A percentile compares a stretch with the other conserved stretches of the same genome.
Evolutionary conservation across 768 basidiomycete genomes (phyloP).

Genomic region (Coprinopsis sp.): DNA sequence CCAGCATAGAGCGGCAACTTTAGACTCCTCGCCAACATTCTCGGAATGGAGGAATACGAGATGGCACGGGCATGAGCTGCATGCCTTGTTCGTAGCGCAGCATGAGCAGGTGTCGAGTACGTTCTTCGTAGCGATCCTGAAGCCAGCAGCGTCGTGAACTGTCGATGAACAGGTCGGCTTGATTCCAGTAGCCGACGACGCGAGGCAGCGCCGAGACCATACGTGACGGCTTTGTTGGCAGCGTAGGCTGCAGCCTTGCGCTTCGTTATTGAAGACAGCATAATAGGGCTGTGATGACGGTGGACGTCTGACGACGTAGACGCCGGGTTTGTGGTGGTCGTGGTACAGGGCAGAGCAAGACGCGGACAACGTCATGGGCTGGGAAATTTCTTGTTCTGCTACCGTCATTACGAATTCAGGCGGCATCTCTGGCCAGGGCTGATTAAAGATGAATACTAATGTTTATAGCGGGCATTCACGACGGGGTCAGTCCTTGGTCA

Average conservation of each 20-base stretch:
- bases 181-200: constrained; percentile 23
- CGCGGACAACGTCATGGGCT: no score
- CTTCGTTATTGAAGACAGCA: constrained; percentile 43
- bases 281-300: constrained; percentile 14
- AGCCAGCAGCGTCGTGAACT: constrained; percentile 53
- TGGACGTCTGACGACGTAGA: not conserved
- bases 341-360: not conserved
- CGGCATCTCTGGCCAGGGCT: no score
- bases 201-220: constrained; percentile 39
- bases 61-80: constrained; percentile 71
- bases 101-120: constrained; percentile 37
- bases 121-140: constrained; percentile 49
- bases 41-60: constrained; percentile 87
- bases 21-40: constrained; percentile 83
- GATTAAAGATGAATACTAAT: no score
- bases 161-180: constrained; percentile 47
- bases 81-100: constrained; percentile 54
- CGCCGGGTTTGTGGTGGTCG: not conserved
- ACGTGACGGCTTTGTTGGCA: constrained; percentile 46
- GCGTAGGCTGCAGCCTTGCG: constrained; percentile 31
- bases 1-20: constrained; percentile 84
- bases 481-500: constrained; percentile 2
- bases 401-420: no score
- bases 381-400: no score
- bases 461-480: not conserved